These are phyloP conservation scores for Aspergillus cejpii DNA, from an alignment of 2,329 filamentous ascomycete species.

Conservation along the genomic window DNA sequence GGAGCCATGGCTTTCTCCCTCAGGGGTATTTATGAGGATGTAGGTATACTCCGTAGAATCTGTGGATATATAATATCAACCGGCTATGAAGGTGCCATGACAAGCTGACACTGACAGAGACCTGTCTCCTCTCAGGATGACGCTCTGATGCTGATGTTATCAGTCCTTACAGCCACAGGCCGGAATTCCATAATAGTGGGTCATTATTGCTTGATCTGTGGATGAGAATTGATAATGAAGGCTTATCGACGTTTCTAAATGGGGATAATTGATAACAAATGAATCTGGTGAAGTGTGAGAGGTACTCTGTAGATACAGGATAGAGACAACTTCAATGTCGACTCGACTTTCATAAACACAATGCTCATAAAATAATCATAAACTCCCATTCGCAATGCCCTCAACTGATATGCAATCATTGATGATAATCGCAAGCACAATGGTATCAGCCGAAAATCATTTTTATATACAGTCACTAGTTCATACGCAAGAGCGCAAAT, in stretches of 20 bases:
- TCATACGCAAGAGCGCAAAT: neutral
- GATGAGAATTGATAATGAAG: neutral
- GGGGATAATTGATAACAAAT: neutral
- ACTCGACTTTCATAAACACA: too few species aligned
- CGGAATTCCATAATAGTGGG: neutral
- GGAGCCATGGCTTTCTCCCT: slow-evolving; percentile 34
- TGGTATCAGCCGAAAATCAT: neutral
- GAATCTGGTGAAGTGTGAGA: neutral
- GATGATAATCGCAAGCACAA: neutral
- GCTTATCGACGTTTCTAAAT: neutral
- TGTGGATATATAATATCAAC: neutral
- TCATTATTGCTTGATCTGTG: neutral
- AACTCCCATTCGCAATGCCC: too few species aligned
- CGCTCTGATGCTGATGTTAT: neutral
- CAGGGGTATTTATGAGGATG: slow-evolving; percentile 8
- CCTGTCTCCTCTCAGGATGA: neutral
- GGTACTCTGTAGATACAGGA: neutral
- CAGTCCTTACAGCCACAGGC: neutral
- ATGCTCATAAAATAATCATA: too few species aligned
- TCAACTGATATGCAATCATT: neutral
- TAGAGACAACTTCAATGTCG: too few species aligned
- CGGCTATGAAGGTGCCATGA: neutral
- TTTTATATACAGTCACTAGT: neutral
- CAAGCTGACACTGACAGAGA: neutral
- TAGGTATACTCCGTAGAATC: neutral